Base-by-base conservation (phyloP, 805 yeast species). In the Yamadazyma scolyti region DNA sequence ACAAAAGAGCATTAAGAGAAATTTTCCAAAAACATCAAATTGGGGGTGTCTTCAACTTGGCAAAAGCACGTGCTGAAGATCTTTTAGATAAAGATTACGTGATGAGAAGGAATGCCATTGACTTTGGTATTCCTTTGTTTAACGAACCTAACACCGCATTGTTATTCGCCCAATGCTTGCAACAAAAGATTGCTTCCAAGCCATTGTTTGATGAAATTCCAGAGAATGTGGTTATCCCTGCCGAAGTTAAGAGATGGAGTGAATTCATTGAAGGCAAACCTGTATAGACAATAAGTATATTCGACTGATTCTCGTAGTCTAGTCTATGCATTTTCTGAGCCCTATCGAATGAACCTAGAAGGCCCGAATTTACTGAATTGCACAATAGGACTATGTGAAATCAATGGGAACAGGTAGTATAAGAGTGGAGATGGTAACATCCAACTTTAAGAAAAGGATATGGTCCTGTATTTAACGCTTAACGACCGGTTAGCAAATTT, bases 71-170 rank as follows among this genome's bases (percentile, higher is more conserved):
- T 57, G 99, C 97, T 25, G 94, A 85, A 50, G 66, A 74, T 43
- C 71, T 86, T 43, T 61, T 76, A 43, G 97, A 93, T 54, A 82
- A 83, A 61, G 97, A 93, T 64, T 93, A 93, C 61, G 81, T 90
- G 36, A 93, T 93, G 98, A 82, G 99, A 72, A 82, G 99, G 71
- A 93, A 93, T 59, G 97, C 99, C 28, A 94, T 93, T 65, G 99
- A 93, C 61, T 93, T 93, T 58, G 97, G 85, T 39, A 82, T 90
- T 52, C 96, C 98, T 25, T 71, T 93, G 55, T 90, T 93, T 71
- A 93, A 90, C 56, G 99, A 93, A 68, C 96, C 97, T 43, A 79
- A 87, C 56, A 94, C 98, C 14, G 82, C 96, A 2, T 55, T 79
- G 48, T 65, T 93, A 47, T 93, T 93, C 61, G 88, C 97, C 14